A percentile compares a stretch with the other conserved stretches of the same genome.
Evolutionary conservation across 1,284 basidiomycete genomes (phyloP).

Genomic region (Fomitopsis pinicola): DNA sequence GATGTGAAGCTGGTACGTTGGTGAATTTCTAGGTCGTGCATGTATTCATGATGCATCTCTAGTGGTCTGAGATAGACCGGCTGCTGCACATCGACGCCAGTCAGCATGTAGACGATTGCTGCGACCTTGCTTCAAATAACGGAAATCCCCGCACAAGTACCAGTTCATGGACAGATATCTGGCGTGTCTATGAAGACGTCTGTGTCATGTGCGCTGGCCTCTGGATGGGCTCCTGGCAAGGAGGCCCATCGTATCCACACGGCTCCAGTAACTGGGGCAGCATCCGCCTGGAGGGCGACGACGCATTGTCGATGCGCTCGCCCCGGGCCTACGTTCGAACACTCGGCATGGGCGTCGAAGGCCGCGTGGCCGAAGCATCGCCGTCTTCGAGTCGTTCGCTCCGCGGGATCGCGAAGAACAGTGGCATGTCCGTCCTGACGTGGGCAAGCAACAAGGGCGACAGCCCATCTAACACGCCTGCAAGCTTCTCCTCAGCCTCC

Average conservation of each 20-base stretch:
- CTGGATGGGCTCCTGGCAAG: conserved; percentile 67
- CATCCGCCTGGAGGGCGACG: conserved; percentile 59
- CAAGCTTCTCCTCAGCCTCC: conserved; percentile 7
- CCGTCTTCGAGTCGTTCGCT: conserved; percentile 11
- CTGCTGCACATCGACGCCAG: conserved; percentile 51
- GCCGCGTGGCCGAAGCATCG: conserved; percentile 23
- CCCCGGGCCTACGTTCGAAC: conserved; percentile 41
- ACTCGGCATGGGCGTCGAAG: conserved; percentile 69
- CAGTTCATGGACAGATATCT: conserved; percentile 64
- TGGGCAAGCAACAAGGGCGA: conserved; percentile 14
- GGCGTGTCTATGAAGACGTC: conserved; percentile 78
- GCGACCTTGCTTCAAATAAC: conserved; percentile 15
- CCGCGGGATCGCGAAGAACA: conserved; percentile 20
- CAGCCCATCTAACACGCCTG: not conserved
- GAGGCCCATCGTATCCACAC: conserved; percentile 44
- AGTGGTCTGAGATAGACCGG: conserved; percentile 75
- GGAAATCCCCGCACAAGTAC: conserved; percentile 24
- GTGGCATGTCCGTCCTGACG: conserved; percentile 24
- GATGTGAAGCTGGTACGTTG: conserved; percentile 63
- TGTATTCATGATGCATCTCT: not conserved
- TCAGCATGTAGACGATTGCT: conserved; percentile 15
- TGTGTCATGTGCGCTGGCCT: conserved; percentile 74
- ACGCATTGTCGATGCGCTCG: conserved; percentile 24
- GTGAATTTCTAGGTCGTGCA: not conserved
- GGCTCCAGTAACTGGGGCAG: conserved; percentile 48